Conservation (phyloP, 768 basidiomycete species). For the Boletus rubroflammeus region DNA sequence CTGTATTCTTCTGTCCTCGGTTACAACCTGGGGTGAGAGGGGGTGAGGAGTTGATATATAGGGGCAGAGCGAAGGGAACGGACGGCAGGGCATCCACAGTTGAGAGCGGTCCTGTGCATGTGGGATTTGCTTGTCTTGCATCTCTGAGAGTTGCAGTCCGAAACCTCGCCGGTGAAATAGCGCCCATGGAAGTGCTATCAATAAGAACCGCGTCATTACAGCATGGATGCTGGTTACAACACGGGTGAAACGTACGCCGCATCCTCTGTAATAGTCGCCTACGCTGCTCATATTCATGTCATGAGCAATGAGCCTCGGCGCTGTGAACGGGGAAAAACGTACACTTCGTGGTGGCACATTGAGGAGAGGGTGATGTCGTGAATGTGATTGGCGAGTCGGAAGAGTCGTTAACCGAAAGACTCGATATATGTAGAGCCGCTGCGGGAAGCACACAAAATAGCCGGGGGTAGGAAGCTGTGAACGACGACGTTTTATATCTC, state of each 20-base stretch:
- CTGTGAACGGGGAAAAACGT: background rate
- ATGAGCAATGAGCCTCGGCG: background rate
- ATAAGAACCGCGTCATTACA: background rate
- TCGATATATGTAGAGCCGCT: background rate
- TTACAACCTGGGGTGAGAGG: slow-evolving; percentile 26
- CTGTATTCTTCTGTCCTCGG: slow-evolving; percentile 35
- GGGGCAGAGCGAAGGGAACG: slow-evolving; percentile 12
- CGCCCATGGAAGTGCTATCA: slow-evolving; percentile 37
- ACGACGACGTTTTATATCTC: slow-evolving; percentile 6
- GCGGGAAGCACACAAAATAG: background rate
- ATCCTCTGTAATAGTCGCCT: slow-evolving; percentile 37
- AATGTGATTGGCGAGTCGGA: background rate
- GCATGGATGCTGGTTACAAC: background rate
- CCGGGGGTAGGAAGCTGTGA: background rate
- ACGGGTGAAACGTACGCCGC: slow-evolving; percentile 27
- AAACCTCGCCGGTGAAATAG: slow-evolving; percentile 33
- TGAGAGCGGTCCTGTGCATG: slow-evolving; percentile 34
- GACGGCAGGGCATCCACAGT: slow-evolving; percentile 32
- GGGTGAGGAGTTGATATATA: slow-evolving; percentile 4
- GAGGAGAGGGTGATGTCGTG: background rate
- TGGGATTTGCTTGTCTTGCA: slow-evolving; percentile 36
- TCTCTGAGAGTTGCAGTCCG: slow-evolving; percentile 28
- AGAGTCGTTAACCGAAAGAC: background rate
- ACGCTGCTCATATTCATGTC: slow-evolving; percentile 22
- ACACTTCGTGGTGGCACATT: slow-evolving; percentile 40